Conservation (phyloP, 306 rosid genomes). For the Luffa aegyptiaca region DNA sequence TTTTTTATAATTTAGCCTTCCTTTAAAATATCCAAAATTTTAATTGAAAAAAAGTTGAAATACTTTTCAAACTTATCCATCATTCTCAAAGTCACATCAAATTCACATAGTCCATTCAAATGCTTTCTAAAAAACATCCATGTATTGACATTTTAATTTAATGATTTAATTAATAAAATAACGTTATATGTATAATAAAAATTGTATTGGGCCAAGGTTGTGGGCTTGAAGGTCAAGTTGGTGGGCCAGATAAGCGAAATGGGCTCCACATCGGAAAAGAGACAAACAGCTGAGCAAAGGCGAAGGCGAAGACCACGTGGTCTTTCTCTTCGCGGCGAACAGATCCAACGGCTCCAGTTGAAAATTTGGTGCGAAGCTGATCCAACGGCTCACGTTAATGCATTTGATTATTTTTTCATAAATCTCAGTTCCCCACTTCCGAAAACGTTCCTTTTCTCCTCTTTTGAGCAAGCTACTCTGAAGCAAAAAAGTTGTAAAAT, state of each 20-base stretch:
- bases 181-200: no score
- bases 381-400: conserved; percentile 22
- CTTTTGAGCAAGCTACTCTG: conserved; percentile 4
- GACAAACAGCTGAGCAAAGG: not conserved
- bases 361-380: conserved; percentile 29
- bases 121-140: not conserved
- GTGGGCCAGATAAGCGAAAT: not conserved
- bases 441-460: conserved; percentile 5
- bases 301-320: conserved; percentile 1
- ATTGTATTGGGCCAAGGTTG: not conserved
- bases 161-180: not conserved
- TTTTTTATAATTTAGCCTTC: no score
- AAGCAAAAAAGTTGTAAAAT: conserved; percentile 2
- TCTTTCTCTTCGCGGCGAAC: not conserved
- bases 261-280: not conserved
- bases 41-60: not conserved
- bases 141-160: not conserved
- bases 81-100: not conserved
- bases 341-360: conserved; percentile 35
- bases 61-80: not conserved
- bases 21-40: no score
- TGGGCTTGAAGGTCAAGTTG: not conserved
- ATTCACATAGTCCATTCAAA: not conserved
- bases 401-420: not conserved
- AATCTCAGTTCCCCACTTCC: conserved; percentile 7